Conservation (phyloP, 306 rosid species). For the Benincasa hispida region DNA sequence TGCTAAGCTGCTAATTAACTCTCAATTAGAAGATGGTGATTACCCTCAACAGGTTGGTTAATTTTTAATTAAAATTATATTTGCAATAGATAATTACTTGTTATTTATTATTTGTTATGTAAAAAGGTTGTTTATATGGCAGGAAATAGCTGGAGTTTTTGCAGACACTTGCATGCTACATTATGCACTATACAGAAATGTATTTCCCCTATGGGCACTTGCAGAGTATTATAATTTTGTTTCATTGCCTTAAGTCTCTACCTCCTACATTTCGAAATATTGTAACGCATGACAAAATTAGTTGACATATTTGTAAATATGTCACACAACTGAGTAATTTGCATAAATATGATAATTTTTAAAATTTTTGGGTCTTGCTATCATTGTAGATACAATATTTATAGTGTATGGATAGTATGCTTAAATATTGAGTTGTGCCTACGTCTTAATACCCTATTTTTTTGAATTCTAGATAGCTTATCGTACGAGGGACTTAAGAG, state of each 20-base stretch:
- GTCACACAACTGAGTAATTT: too few relatives aligned
- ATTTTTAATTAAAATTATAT: background rate
- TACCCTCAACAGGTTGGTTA: background rate
- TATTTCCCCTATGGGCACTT: background rate
- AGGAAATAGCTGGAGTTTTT: slow-evolving; percentile 30
- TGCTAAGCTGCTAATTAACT: background rate
- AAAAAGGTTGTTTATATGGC: background rate
- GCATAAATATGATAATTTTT: too few relatives aligned
- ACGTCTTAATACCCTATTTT: too few relatives aligned
- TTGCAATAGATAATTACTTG: background rate
- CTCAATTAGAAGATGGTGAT: background rate
- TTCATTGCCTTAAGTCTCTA: background rate
- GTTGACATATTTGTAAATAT: too few relatives aligned
- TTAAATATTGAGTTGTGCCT: too few relatives aligned
- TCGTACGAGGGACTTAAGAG: too few relatives aligned
- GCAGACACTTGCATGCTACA: slow-evolving; percentile 23
- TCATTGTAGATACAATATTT: too few relatives aligned
- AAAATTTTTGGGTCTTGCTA: too few relatives aligned
- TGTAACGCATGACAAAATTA: too few relatives aligned
- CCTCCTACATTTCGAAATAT: too few relatives aligned
- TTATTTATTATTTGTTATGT: background rate
- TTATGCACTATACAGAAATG: background rate
- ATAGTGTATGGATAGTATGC: too few relatives aligned
- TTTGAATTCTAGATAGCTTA: too few relatives aligned
- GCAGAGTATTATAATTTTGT: background rate